Base-by-base conservation (phyloP, 208 protist species). In the Acanthamoeba triangularis region DNA sequence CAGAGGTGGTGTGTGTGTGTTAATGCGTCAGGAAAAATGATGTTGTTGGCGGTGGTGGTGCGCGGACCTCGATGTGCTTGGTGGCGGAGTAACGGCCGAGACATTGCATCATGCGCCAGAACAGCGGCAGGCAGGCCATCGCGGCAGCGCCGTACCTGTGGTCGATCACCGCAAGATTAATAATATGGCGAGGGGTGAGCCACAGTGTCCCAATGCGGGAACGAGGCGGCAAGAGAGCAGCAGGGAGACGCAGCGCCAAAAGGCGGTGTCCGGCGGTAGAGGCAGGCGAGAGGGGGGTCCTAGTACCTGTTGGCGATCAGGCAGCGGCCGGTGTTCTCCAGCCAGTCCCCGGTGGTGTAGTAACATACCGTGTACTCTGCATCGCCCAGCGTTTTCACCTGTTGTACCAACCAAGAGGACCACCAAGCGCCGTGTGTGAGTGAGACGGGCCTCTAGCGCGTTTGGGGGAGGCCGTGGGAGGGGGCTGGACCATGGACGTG, bases 51-150 rank as follows among this genome's bases (percentile, higher is more conserved):
- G 16, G 20, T 28, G 56, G 49, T 6, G 23, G 20, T 25, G 33
- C 10, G n/a, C 18, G 67, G 3, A 74, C 67, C 67, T 95, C 92
- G 52, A 78, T 85, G 33, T 94, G 82, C 6, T 78, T 76, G 10
- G 95, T 96, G 23, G 52, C 72, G 2, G 61, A 25, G 63, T 95
- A 96, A 30, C 93, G 54, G 23, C 87, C 16, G 2, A 94, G 69
- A 65, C 95, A 96, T 63, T 96, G 95, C 95, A 96, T 96, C 25
- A 96, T 72, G 59, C 95, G 76, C 95, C 95, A 96, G 23, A 96
- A 72, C 35, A 96, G 37, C 8, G 95, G 95, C 35, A 96, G 47
- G 37, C 91, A 94, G 1, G 95, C 93, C 44, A 96, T 67, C 41
- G 93, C 93, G 47, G 95, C 82, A 14, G 95, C 25, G 0, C 52